phyloP scores from a whole-genome alignment of 495 filamentous ascomycete species.

The Xylaria grammica region DNA sequence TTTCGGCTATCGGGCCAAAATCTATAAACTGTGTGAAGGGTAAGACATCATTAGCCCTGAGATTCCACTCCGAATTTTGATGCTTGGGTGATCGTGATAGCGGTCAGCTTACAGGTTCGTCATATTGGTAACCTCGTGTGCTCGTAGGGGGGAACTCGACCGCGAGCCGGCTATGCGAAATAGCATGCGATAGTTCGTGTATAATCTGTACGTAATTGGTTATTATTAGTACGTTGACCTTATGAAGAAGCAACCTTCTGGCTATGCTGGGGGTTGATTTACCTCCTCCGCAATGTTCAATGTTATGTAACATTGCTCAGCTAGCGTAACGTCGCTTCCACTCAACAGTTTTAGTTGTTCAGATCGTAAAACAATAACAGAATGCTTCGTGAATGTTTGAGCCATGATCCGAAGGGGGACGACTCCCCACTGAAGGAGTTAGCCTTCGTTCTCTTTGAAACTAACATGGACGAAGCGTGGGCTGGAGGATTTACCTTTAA shows the following conservation, averaged over 20 bases:
- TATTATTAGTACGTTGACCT: background rate
- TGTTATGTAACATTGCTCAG: background rate
- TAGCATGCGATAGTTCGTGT: slow-evolving; percentile 1
- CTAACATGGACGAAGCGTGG: no score
- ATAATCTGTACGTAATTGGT: background rate
- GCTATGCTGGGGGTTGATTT: background rate
- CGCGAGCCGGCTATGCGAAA: background rate
- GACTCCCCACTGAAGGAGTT: slow-evolving; percentile 5
- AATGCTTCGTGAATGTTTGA: no score
- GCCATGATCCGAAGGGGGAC: no score
- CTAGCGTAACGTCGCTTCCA: background rate
- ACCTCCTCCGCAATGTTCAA: background rate
- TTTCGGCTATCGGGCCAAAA: slow-evolving; percentile 4
- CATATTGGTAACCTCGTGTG: no score
- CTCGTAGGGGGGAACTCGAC: background rate
- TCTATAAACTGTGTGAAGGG: slow-evolving; percentile 3
- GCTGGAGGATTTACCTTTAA: no score
- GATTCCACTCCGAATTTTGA: background rate
- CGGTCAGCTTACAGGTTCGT: background rate
- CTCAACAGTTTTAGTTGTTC: background rate
- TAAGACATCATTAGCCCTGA: background rate
- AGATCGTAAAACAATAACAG: no score
- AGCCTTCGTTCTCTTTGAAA: background rate
- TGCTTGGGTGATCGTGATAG: background rate
- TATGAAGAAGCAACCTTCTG: background rate